Evolutionary conservation across 2,329 filamentous ascomycete genomes (phyloP).

Genomic region (Cytospora chrysosperma): DNA sequence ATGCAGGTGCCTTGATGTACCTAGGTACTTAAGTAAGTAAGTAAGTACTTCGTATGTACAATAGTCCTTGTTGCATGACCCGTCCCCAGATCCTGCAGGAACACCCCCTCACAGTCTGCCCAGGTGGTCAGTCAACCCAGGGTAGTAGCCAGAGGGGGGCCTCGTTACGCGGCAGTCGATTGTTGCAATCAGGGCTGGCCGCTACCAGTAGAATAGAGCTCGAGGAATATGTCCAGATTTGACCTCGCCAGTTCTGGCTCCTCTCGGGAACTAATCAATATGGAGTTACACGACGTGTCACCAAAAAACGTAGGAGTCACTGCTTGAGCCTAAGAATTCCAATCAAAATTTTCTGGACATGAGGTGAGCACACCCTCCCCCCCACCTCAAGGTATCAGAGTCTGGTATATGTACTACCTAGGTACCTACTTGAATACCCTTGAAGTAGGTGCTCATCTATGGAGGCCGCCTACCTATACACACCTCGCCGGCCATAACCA

Average conservation of each 20-base stretch:
- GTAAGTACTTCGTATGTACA: background rate
- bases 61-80: background rate
- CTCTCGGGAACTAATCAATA: too few relatives aligned
- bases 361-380: too few relatives aligned
- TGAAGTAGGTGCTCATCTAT: too few relatives aligned
- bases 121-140: background rate
- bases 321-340: too few relatives aligned
- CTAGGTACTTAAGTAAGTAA: background rate
- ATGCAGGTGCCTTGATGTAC: background rate
- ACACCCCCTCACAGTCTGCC: background rate
- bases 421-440: too few relatives aligned
- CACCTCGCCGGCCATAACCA: too few relatives aligned
- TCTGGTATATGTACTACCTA: too few relatives aligned
- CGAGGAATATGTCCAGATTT: background rate
- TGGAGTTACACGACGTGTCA: background rate
- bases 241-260: background rate
- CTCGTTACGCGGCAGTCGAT: background rate
- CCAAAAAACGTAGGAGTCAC: background rate
- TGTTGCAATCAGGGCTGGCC: background rate
- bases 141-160: background rate
- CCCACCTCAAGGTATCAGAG: background rate
- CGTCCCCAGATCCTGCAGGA: background rate
- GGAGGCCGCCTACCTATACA: too few relatives aligned
- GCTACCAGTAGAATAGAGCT: background rate
- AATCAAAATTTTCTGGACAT: too few relatives aligned